Evolutionary conservation across 2,329 filamentous ascomycete species (phyloP), one percentile per base, ranked within the genome.

Genomic region (Moelleriella libera): DNA sequence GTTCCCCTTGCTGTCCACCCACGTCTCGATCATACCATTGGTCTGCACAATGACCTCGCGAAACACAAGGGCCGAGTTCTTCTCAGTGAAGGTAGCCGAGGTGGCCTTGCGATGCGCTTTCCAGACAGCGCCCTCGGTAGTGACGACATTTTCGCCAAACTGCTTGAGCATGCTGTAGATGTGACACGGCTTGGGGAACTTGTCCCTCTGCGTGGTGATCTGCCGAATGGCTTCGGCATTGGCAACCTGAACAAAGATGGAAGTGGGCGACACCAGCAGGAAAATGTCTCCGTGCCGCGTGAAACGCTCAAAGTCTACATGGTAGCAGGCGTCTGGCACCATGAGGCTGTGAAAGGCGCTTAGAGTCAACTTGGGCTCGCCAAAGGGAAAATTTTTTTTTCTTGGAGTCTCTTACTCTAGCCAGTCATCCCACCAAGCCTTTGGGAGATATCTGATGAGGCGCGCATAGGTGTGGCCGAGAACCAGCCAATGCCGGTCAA

Each of bases 11-110:
- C 49, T 47, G 57, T 65, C 68, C 5, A 74, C 63, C 79, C 81
- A 85, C 44, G 70, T 68, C 37, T 63, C 60, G 31, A 85, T 56
- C 74, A 86, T 74, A 10, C 73, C 71, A 51, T 74, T 66, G 0
- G 82, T 75, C 65, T 89, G 84, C 8, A 57, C 53, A 28, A 83
- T 67, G 1, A 75, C 71, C 58, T 85, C 80, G 7, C 65, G 66
- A 62, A 81, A 86, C 1, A 85, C 79, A 30, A 85, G 60, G 11
- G 72, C 69, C 48, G 85, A 82, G 60, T 87, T 89, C 64, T 75
- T 80, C 66, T 90, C 85, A 49, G 82, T 86, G 62, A 90, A 89
- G 4, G 78, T 78, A 0, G 83, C 78, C 30, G 80, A 76, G 1
- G 80, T 83, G 42, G 81, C 74, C 63, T 84, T 87, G 51, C 85